phyloP scores from a whole-genome alignment of 352 stramenopile species.

The Phytopythium oedochilum region DNA sequence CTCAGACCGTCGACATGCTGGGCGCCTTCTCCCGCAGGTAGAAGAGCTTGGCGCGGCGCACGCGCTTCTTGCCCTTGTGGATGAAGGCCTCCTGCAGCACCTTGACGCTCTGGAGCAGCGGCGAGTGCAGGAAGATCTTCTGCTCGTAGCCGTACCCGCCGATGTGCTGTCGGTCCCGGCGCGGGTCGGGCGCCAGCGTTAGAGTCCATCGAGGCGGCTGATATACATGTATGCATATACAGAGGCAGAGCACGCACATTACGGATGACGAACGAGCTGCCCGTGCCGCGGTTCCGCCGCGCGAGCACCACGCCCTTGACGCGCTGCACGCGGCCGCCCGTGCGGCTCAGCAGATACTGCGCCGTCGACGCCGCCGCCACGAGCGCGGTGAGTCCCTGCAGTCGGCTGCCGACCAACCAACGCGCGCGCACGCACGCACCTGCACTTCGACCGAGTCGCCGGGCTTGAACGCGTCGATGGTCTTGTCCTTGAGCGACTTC shows the following conservation, averaged over 20 bases:
- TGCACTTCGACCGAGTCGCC: slow-evolving; percentile 76
- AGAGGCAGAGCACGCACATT: slow-evolving; percentile 80
- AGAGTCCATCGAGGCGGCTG: too few species aligned
- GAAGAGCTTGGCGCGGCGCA: slow-evolving; percentile 87
- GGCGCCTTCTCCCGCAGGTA: slow-evolving; percentile 86
- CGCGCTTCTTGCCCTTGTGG: slow-evolving; percentile 89
- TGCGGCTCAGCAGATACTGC: slow-evolving; percentile 74
- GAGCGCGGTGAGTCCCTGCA: too few species aligned
- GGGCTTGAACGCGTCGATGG: slow-evolving; percentile 70
- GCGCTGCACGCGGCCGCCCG: slow-evolving; percentile 58
- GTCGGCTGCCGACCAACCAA: too few species aligned
- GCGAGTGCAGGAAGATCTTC: slow-evolving; percentile 87
- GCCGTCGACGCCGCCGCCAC: too few species aligned
- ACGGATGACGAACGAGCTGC: slow-evolving; percentile 82
- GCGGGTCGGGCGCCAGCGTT: neutral
- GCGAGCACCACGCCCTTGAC: slow-evolving; percentile 82
- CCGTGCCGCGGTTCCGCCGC: slow-evolving; percentile 72
- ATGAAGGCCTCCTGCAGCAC: slow-evolving; percentile 88
- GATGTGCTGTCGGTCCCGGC: slow-evolving; percentile 83
- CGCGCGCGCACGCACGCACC: too few species aligned
- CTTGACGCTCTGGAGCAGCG: slow-evolving; percentile 85
- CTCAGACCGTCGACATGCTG: slow-evolving; percentile 78
- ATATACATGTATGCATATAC: too few species aligned
- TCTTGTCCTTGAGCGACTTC: slow-evolving; percentile 54
- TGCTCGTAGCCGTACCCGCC: slow-evolving; percentile 84